Evolutionary conservation across 2,329 filamentous ascomycete genomes (phyloP).

Genomic region (Clonostachys solani): DNA sequence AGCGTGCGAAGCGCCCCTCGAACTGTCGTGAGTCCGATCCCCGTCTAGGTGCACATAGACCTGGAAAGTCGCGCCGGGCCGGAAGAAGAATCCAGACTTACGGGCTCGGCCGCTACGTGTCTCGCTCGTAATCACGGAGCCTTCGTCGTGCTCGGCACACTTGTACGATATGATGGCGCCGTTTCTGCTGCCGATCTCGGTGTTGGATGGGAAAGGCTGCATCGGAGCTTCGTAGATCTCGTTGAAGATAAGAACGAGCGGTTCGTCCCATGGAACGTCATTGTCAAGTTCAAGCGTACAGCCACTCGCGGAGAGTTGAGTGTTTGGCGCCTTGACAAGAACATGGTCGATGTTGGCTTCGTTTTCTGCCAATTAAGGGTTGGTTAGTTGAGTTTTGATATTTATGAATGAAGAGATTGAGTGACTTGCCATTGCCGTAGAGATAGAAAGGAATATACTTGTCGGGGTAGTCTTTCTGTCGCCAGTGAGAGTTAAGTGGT

Average conservation of each 20-base stretch:
- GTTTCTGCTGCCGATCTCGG: constrained; percentile 15
- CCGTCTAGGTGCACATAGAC: constrained; percentile 21
- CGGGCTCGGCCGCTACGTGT: constrained; percentile 10
- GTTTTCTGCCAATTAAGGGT: constrained; percentile 3
- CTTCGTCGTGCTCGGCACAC: background rate
- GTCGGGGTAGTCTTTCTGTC: constrained; percentile 24
- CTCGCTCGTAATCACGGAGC: constrained; percentile 7
- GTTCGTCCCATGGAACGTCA: constrained; percentile 4
- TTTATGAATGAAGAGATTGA: background rate
- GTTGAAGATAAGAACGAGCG: constrained; percentile 20
- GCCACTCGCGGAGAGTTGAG: constrained; percentile 19
- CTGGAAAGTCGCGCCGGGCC: constrained; percentile 14
- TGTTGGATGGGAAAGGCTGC: constrained; percentile 27
- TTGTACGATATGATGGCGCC: constrained; percentile 9
- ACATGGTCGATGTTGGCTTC: constrained; percentile 36
- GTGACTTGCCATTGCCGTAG: constrained; percentile 24
- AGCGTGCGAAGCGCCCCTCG: constrained; percentile 7
- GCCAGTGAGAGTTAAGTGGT: constrained; percentile 26
- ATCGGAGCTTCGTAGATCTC: constrained; percentile 26
- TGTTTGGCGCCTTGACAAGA: constrained; percentile 35
- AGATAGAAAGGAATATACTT: constrained; percentile 37
- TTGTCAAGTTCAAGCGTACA: constrained; percentile 10
- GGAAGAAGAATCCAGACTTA: constrained; percentile 23
- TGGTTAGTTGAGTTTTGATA: background rate
- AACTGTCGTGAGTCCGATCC: constrained; percentile 7